Percentiles rank a stretch among this genome's conserved stretches.
Evolutionary conservation across 495 filamentous ascomycete genomes (phyloP).

Genomic region (Gamarada debralockiae): DNA sequence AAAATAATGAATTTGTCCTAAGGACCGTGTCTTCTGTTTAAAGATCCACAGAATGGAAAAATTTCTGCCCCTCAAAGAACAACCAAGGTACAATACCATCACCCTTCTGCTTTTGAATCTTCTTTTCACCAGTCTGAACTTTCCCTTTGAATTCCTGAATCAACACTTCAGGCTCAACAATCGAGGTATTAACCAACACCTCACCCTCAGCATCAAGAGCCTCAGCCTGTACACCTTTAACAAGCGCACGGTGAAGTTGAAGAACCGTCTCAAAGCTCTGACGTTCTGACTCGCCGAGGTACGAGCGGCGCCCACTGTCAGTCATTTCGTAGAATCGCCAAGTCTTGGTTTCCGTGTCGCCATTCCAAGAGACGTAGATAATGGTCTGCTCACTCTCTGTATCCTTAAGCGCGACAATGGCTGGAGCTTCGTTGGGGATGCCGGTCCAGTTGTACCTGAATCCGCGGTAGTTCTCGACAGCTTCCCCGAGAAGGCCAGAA

Average conservation of each 20-base stretch:
- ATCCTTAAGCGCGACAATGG: constrained; percentile 26
- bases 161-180: constrained; percentile 4
- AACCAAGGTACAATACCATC: constrained; percentile 1
- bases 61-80: constrained; percentile 4
- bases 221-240: constrained; percentile 1
- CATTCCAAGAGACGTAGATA: constrained; percentile 38
- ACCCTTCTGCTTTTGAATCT: constrained; percentile 2
- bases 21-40: no score
- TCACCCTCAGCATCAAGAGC: constrained; percentile 1
- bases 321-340: constrained; percentile 32
- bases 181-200: background rate
- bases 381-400: constrained; percentile 8
- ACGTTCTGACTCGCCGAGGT: constrained; percentile 27
- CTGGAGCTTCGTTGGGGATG: constrained; percentile 32
- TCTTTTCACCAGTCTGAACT: background rate
- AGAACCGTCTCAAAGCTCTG: constrained; percentile 37
- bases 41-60: no score
- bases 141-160: background rate
- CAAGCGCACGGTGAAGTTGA: constrained; percentile 9
- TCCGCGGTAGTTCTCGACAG: constrained; percentile 25
- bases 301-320: constrained; percentile 23
- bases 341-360: constrained; percentile 32
- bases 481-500: constrained; percentile 1
- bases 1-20: no score
- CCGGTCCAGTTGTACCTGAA: constrained; percentile 39